phyloP scores from a whole-genome alignment of 768 basidiomycete species.

The Cubamyces sp. region DNA sequence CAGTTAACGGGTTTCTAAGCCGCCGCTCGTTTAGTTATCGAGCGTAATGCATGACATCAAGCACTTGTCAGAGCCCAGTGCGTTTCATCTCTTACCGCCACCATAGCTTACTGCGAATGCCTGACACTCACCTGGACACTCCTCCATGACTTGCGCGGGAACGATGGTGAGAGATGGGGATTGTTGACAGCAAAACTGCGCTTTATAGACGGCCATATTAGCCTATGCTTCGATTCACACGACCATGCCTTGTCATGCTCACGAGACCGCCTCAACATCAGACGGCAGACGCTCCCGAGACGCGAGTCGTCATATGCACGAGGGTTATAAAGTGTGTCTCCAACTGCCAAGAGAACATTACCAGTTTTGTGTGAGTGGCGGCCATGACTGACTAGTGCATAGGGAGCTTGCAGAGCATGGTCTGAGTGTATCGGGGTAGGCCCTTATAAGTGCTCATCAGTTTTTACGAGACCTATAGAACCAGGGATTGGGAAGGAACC shows the following conservation, averaged over 20 bases:
- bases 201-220: conserved; percentile 10
- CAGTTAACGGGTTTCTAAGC: conserved; percentile 72
- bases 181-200: background rate
- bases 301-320: no score
- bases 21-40: conserved; percentile 46
- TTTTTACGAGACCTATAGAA: no score
- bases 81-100: conserved; percentile 49
- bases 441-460: no score
- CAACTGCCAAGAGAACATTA: no score
- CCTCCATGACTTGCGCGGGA: background rate
- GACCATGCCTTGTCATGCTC: background rate
- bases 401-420: no score
- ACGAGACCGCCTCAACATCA: background rate
- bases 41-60: conserved; percentile 60
- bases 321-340: no score
- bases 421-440: no score
- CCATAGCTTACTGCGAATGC: background rate
- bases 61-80: conserved; percentile 67
- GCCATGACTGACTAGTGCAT: no score
- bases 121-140: background rate
- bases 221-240: conserved; percentile 13
- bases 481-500: no score
- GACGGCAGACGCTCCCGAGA: no score
- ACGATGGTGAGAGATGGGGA: conserved; percentile 13
- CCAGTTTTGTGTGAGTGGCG: no score